Base-by-base conservation (phyloP, 208 protist species). In the Trypanosoma congolense region DNA sequence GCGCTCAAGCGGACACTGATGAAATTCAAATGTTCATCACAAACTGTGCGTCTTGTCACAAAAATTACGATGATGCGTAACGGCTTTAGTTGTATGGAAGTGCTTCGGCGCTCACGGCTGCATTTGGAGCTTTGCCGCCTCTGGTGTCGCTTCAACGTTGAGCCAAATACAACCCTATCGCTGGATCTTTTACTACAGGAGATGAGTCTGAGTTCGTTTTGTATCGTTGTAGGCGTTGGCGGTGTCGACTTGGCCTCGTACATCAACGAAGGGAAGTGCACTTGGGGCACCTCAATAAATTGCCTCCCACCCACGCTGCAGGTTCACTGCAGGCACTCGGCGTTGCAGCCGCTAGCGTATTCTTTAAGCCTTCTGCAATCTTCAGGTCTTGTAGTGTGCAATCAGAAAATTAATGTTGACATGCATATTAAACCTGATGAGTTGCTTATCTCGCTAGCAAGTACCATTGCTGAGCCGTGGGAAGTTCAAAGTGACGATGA, bases 121-220 rank as follows among this genome's bases (percentile, higher is more conserved):
- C 87, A 94, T 42, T 22, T 90, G 25, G 83, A 94, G 70, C 58
- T 94, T 21, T 94, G 87, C 78, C 43, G 56, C 25, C 69, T 90
- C 56, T 84, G 77, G 71, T 76, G 59, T 57, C 35, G 12, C 5
- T 52, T 64, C 19, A 45, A n/a, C 21, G 41, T 22, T 52, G 26
- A 41, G 0, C 56, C 52, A 42, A 33, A 12, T 4, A 28, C 25
- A 2, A n/a, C 48, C 2, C 56, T 84, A 28, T 61, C 61, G 21
- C 51, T 83, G 44, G 58, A 51, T 14, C 57, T 68, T 2, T 65
- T 94, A 50, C 53, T 75, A 21, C 60, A 78, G 0, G 69, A 80
- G 63, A 89, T 94, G 83, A 64, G 65, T 16, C 56, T 94, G 33
- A 90, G 87, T 58, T 87, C 83, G 2, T 92, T 87, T 49, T 90